These are phyloP conservation scores for Aspergillus tubingensis DNA, from an alignment of 2,329 filamentous ascomycete species.

Conservation along the genomic window DNA sequence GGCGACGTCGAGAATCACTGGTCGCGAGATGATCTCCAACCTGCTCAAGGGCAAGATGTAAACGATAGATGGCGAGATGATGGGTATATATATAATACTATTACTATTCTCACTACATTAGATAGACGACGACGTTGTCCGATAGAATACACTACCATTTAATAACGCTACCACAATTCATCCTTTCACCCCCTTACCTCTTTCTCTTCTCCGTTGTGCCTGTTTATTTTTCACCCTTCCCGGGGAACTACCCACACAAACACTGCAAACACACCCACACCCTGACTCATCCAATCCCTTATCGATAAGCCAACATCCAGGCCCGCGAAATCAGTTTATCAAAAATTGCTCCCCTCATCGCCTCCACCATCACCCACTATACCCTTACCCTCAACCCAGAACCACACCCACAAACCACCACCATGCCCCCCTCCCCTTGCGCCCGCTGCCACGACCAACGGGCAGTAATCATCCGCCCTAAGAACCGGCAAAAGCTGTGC, in stretches of 20 bases:
- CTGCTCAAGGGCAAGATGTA: conserved; percentile 71
- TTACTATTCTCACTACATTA: not conserved
- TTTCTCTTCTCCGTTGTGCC: not conserved
- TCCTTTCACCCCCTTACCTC: no score
- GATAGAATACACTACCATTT: not conserved
- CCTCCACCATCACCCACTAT: conserved; percentile 4
- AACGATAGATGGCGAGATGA: conserved; percentile 14
- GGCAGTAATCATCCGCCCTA: conserved; percentile 88
- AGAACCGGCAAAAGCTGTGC: conserved; percentile 93
- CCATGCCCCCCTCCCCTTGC: conserved; percentile 77
- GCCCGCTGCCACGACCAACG: conserved; percentile 73
- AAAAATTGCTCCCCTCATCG: not conserved
- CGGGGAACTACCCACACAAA: conserved; percentile 14
- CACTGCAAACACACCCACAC: conserved; percentile 10
- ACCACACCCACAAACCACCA: conserved; percentile 4
- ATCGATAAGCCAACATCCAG: conserved; percentile 8
- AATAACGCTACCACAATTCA: not conserved
- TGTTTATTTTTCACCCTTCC: not conserved
- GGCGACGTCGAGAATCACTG: conserved; percentile 74
- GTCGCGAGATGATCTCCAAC: conserved; percentile 73
- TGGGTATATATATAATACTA: conserved; percentile 1
- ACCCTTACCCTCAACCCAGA: conserved; percentile 1
- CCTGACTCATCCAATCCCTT: conserved; percentile 17
- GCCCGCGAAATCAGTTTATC: not conserved
- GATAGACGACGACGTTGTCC: not conserved